Evolutionary conservation across 345 rosid genomes (phyloP).

Genomic region (Draba incana): DNA sequence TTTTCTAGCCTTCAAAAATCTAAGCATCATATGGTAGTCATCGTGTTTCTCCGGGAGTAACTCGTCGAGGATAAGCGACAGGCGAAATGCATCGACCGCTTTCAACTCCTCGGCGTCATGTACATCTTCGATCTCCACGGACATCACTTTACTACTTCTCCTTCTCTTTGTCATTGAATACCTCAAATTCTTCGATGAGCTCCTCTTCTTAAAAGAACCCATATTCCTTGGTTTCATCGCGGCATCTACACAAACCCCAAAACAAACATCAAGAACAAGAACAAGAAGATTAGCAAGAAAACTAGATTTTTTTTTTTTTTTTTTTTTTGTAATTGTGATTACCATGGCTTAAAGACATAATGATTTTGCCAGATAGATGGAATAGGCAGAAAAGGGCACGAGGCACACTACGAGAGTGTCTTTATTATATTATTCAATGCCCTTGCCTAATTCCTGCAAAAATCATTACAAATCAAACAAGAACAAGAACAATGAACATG

Average conservation of each 20-base stretch:
- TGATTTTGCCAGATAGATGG: slow-evolving; percentile 38
- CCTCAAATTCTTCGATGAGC: slow-evolving; percentile 74
- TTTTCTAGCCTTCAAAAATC: slow-evolving; percentile 94
- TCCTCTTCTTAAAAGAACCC: slow-evolving; percentile 72
- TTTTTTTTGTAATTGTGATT: not conserved
- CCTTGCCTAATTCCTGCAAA: slow-evolving; percentile 49
- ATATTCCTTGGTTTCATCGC: slow-evolving; percentile 48
- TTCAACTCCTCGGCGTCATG: slow-evolving; percentile 78
- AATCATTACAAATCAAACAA: not conserved
- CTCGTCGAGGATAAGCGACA: slow-evolving; percentile 73
- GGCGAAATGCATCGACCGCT: slow-evolving; percentile 83
- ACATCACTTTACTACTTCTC: slow-evolving; percentile 79
- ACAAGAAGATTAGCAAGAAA: too few species aligned
- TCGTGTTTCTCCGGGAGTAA: slow-evolving; percentile 78
- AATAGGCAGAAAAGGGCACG: slow-evolving; percentile 48
- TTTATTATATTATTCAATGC: slow-evolving; percentile 36
- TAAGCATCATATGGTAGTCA: slow-evolving; percentile 91
- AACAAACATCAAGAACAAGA: slow-evolving; percentile 24
- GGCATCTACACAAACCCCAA: slow-evolving; percentile 37
- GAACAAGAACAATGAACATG: not conserved
- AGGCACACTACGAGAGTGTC: slow-evolving; percentile 42
- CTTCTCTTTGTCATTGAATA: slow-evolving; percentile 67
- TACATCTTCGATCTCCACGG: slow-evolving; percentile 59
- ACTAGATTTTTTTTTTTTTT: too few species aligned
- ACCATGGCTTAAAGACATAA: slow-evolving; percentile 48